These are phyloP conservation scores for Termitomyces sp. DNA, from an alignment of 768 basidiomycete species.

Conservation along the genomic window DNA sequence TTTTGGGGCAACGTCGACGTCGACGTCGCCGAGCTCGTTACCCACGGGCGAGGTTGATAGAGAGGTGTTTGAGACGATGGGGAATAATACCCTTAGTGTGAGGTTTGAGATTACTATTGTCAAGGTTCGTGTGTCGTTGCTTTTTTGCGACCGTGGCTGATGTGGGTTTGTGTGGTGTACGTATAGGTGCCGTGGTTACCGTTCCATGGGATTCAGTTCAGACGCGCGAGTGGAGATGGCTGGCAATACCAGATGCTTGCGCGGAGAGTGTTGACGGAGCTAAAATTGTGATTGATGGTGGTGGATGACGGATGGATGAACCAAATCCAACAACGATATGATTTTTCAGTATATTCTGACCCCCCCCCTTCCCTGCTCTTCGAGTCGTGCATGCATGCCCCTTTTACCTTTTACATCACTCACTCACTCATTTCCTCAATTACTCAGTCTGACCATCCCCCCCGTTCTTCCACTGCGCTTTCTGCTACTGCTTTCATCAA, in stretches of 20 bases:
- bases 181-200: constrained; percentile 88
- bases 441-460: neutral
- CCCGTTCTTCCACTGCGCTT: neutral
- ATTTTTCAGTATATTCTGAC: constrained; percentile 6
- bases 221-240: constrained; percentile 83
- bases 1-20: constrained; percentile 35
- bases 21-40: constrained; percentile 42
- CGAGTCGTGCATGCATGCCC: neutral
- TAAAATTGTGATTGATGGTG: constrained; percentile 69
- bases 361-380: constrained; percentile 3
- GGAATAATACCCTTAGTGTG: constrained; percentile 79
- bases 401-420: neutral
- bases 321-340: constrained; percentile 13
- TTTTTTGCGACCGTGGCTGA: neutral
- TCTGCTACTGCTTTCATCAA: neutral
- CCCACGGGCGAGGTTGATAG: constrained; percentile 68
- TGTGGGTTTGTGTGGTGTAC: constrained; percentile 6
- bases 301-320: constrained; percentile 4
- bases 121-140: constrained; percentile 60
- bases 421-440: neutral
- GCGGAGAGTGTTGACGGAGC: constrained; percentile 80
- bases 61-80: constrained; percentile 71
- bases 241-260: constrained; percentile 99
- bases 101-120: constrained; percentile 97
- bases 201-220: constrained; percentile 93